phyloP scores from a whole-genome alignment of 169 alveolate species.

The Plasmodium gaboni region DNA sequence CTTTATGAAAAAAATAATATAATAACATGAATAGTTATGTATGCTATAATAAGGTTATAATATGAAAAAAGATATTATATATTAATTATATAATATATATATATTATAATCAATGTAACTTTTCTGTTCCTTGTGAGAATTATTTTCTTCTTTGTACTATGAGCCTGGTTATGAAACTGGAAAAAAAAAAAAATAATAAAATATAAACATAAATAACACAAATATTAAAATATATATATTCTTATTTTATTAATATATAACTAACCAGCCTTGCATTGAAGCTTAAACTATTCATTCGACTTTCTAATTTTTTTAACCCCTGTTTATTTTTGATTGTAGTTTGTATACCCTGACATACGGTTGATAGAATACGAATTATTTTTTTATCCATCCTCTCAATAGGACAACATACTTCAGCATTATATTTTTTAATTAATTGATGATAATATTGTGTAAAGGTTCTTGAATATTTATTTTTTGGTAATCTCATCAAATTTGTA shows the following conservation, averaged over 20 bases:
- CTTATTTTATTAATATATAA: neutral
- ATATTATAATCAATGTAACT: neutral
- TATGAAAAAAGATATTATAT: too few species aligned
- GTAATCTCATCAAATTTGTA: neutral
- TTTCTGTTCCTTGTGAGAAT: neutral
- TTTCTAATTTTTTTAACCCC: neutral
- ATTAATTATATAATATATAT: too few species aligned
- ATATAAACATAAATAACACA: too few species aligned
- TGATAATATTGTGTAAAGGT: neutral
- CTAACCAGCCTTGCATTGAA: neutral
- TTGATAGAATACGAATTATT: neutral
- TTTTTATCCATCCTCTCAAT: neutral
- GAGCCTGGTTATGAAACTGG: neutral
- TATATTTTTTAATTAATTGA: neutral
- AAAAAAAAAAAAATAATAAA: neutral
- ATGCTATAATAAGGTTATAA: too few species aligned
- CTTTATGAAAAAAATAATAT: too few species aligned
- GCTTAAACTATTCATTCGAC: neutral
- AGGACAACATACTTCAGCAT: neutral
- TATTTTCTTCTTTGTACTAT: neutral
- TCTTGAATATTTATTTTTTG: constrained; percentile 4
- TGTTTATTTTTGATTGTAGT: neutral
- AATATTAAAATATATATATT: too few species aligned
- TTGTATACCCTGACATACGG: neutral
- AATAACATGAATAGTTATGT: too few species aligned